Evolutionary conservation across 2,329 filamentous ascomycete genomes (phyloP).

Genomic region (Alternaria brassicicola): DNA sequence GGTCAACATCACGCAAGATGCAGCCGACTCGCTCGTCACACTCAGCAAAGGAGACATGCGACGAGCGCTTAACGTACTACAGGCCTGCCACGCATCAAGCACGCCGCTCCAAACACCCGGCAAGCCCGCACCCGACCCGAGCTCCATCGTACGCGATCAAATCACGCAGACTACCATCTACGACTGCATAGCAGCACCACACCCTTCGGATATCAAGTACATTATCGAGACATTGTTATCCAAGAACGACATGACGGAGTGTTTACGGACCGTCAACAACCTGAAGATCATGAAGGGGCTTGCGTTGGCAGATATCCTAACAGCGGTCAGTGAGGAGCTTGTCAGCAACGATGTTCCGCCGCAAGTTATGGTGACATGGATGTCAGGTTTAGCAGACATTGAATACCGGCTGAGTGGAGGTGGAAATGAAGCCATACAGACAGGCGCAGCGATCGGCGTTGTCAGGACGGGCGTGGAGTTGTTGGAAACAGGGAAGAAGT

Average conservation of each 20-base stretch:
- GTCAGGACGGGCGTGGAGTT: constrained; percentile 86
- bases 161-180: constrained; percentile 94
- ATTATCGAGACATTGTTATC: constrained; percentile 84
- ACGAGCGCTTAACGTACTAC: constrained; percentile 89
- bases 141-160: constrained; percentile 74
- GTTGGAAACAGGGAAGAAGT: constrained; percentile 40
- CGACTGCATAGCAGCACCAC: constrained; percentile 94
- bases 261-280: constrained; percentile 83
- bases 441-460: constrained; percentile 88
- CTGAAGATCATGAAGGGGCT: constrained; percentile 86
- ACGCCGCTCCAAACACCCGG: constrained; percentile 60
- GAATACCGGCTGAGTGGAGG: constrained; percentile 90
- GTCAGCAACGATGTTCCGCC: constrained; percentile 81
- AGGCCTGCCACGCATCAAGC: constrained; percentile 95
- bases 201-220: constrained; percentile 82
- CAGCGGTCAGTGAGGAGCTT: constrained; percentile 81
- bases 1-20: constrained; percentile 81
- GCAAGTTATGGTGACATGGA: constrained; percentile 87
- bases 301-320: constrained; percentile 92
- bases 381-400: constrained; percentile 88
- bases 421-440: constrained; percentile 86
- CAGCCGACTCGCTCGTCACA: constrained; percentile 80
- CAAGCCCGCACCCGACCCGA: constrained; percentile 56
- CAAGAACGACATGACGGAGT: constrained; percentile 87
- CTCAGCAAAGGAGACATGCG: constrained; percentile 97